phyloP scores from a whole-genome alignment of 495 filamentous ascomycete genomes.

The Neurospora sp. region DNA sequence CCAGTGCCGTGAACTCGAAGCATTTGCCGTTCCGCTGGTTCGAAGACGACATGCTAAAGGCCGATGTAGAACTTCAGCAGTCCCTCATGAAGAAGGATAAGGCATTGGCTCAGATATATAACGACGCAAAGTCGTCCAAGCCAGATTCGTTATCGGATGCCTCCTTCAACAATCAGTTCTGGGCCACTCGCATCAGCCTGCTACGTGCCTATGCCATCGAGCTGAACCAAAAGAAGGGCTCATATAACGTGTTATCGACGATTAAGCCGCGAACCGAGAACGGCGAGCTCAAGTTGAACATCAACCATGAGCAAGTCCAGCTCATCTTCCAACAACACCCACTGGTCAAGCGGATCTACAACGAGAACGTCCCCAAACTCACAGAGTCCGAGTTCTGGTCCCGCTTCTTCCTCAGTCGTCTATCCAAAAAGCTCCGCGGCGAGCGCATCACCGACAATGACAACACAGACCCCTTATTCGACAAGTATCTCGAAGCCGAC shows the following conservation, averaged over 20 bases:
- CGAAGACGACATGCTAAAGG: conserved; percentile 64
- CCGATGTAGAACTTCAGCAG: conserved; percentile 69
- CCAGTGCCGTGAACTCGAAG: conserved; percentile 36
- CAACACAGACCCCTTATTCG: conserved; percentile 61
- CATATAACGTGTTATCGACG: conserved; percentile 88
- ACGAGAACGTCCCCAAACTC: conserved; percentile 82
- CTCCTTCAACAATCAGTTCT: conserved; percentile 83
- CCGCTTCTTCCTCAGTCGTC: conserved; percentile 77
- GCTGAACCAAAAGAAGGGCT: conserved; percentile 67
- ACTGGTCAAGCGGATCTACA: conserved; percentile 80
- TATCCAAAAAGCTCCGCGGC: conserved; percentile 87
- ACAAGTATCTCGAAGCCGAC: conserved; percentile 69
- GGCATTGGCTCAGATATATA: conserved; percentile 65
- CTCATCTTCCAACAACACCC: conserved; percentile 90
- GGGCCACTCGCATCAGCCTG: conserved; percentile 74
- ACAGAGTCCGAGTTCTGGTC: conserved; percentile 79
- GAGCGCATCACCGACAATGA: conserved; percentile 72
- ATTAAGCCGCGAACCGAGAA: conserved; percentile 75
- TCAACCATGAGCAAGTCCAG: conserved; percentile 86
- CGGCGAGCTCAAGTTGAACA: conserved; percentile 65
- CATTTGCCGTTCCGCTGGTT: conserved; percentile 48
- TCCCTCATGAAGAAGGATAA: conserved; percentile 71
- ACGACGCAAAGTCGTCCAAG: conserved; percentile 66
- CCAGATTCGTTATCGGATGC: conserved; percentile 67
- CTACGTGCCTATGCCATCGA: conserved; percentile 88